A percentile compares a stretch with the other conserved stretches of the same genome.
These are phyloP conservation scores for Pseudopyricularia cyperi DNA, from an alignment of 2,329 filamentous ascomycete species.

Conservation along the genomic window DNA sequence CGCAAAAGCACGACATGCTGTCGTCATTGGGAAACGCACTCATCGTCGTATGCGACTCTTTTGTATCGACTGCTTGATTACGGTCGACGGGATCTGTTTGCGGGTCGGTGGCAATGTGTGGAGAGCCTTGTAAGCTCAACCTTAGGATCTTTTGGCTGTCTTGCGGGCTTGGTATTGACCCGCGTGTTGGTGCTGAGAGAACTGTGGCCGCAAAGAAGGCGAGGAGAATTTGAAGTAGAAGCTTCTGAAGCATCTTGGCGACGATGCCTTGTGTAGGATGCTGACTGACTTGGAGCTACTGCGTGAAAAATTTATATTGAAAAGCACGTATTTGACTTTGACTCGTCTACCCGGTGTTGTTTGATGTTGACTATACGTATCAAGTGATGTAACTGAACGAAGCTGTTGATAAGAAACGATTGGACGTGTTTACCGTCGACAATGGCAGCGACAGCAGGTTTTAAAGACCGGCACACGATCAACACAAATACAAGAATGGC, in stretches of 20 bases:
- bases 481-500: too few species aligned
- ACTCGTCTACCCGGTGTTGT: too few species aligned
- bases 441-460: too few species aligned
- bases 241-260: background rate
- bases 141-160: background rate
- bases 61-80: background rate
- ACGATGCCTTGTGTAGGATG: background rate
- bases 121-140: background rate
- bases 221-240: background rate
- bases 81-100: background rate
- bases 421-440: too few species aligned
- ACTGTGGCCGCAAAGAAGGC: background rate
- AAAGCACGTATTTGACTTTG: too few species aligned
- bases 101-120: background rate
- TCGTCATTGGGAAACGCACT: background rate
- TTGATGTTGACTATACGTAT: too few species aligned
- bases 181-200: background rate
- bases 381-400: too few species aligned
- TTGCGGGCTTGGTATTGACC: background rate
- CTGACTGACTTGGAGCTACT: too few species aligned
- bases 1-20: slow-evolving; percentile 13
- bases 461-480: too few species aligned
- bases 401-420: too few species aligned
- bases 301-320: too few species aligned
- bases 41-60: background rate